Percentiles rank a stretch among this genome's conserved stretches.
These are phyloP conservation scores for Arxiozyma bovina DNA, from an alignment of 1,139 yeast species.

Conservation along the genomic window DNA sequence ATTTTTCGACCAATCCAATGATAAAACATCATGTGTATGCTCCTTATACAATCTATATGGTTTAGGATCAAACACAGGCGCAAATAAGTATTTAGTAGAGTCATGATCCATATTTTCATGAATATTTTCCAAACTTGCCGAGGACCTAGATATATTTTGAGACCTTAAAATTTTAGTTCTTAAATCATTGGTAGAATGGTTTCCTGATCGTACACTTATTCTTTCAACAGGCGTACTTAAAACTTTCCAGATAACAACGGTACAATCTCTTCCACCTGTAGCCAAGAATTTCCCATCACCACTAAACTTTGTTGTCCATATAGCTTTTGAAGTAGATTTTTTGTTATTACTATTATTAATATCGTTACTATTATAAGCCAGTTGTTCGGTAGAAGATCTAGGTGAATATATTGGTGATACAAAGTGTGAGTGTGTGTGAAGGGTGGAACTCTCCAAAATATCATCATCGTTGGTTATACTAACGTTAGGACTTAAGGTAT, in stretches of 20 bases:
- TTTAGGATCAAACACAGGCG: constrained; percentile 69
- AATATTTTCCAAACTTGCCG: neutral
- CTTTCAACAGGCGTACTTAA: constrained; percentile 61
- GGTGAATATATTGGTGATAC: constrained; percentile 3
- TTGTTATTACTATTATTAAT: constrained; percentile 1
- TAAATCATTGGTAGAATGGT: constrained; percentile 9
- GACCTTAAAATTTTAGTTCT: constrained; percentile 8
- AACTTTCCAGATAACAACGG: constrained; percentile 70
- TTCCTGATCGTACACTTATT: constrained; percentile 34
- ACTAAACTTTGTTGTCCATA: constrained; percentile 68
- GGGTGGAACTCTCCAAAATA: neutral
- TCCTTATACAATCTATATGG: constrained; percentile 59
- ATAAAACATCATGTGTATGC: constrained; percentile 61
- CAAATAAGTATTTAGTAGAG: constrained; percentile 32
- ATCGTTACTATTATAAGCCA: neutral
- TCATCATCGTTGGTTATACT: constrained; percentile 1
- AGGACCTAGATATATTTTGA: neutral
- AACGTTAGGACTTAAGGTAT: neutral
- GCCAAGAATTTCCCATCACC: constrained; percentile 77
- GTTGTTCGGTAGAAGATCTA: neutral
- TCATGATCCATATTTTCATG: constrained; percentile 1
- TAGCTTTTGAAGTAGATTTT: constrained; percentile 35
- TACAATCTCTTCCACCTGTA: constrained; percentile 68
- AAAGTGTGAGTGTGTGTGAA: neutral
- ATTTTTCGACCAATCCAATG: constrained; percentile 83